These are phyloP conservation scores for Plasmodium ovale DNA, from an alignment of 169 alveolate genomes.

Conservation along the genomic window DNA sequence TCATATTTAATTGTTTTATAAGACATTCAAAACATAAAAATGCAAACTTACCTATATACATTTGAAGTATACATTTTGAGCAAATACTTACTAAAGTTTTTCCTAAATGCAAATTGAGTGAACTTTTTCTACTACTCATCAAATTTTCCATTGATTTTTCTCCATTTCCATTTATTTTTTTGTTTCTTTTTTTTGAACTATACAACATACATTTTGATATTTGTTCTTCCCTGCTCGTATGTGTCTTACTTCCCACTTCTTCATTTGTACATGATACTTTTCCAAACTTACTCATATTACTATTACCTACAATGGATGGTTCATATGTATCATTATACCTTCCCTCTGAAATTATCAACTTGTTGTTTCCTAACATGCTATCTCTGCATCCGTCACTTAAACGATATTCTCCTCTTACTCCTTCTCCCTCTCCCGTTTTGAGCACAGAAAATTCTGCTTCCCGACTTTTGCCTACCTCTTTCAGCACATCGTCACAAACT, in stretches of 20 bases:
- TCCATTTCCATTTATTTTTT: conserved; percentile 7
- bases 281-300: no score
- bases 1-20: conserved; percentile 21
- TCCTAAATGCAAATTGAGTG: not conserved
- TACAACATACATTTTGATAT: conserved; percentile 22
- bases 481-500: no score
- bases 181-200: conserved; percentile 16
- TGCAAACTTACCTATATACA: conserved; percentile 20
- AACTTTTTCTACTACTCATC: conserved; percentile 18
- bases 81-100: conserved; percentile 23
- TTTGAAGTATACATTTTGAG: conserved; percentile 40
- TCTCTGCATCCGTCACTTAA: no score
- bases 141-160: conserved; percentile 46
- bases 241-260: not conserved
- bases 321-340: no score
- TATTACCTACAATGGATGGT: no score
- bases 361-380: no score
- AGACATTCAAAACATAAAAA: conserved; percentile 55
- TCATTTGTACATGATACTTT: no score
- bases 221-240: conserved; percentile 20
- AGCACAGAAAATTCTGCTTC: no score
- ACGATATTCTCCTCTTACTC: no score
- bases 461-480: no score
- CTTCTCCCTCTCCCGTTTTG: no score
- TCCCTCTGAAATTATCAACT: no score